These are phyloP conservation scores for Phaeoacremonium minimum DNA, from an alignment of 2,329 filamentous ascomycete species.

Conservation along the genomic window DNA sequence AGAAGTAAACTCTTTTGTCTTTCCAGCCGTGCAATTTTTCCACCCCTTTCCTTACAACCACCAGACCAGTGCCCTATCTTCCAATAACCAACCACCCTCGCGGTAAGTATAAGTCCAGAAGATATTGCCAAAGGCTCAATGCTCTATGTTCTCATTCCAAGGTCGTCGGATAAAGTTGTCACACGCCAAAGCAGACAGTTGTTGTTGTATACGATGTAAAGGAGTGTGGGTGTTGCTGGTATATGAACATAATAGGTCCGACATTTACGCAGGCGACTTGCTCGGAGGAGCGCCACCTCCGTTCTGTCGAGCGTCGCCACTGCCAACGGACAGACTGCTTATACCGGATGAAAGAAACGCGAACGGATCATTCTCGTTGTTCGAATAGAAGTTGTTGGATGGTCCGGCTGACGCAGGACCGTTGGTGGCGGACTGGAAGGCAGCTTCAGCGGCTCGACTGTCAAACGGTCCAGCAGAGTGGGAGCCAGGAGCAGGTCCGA, in stretches of 20 bases:
- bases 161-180: conserved; percentile 24
- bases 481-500: conserved; percentile 69
- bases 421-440: conserved; percentile 85
- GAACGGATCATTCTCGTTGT: conserved; percentile 70
- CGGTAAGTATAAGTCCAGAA: conserved; percentile 37
- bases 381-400: conserved; percentile 66
- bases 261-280: conserved; percentile 56
- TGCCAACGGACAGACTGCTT: conserved; percentile 66
- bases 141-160: conserved; percentile 40
- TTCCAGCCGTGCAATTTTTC: conserved; percentile 34
- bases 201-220: conserved; percentile 9
- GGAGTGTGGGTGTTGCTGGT: background rate
- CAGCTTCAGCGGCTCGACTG: conserved; percentile 87
- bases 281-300: conserved; percentile 50
- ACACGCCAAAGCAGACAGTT: conserved; percentile 12
- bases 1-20: conserved; percentile 31
- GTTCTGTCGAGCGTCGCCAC: conserved; percentile 59
- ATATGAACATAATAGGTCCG: conserved; percentile 2
- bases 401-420: conserved; percentile 73
- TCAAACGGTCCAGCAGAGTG: conserved; percentile 87
- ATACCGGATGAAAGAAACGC: conserved; percentile 75
- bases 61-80: conserved; percentile 28
- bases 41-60: conserved; percentile 24
- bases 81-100: conserved; percentile 35
- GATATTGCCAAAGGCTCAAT: conserved; percentile 38